Base-by-base conservation (phyloP, 257 asterid species). In the Solanum gracilifrons region DNA sequence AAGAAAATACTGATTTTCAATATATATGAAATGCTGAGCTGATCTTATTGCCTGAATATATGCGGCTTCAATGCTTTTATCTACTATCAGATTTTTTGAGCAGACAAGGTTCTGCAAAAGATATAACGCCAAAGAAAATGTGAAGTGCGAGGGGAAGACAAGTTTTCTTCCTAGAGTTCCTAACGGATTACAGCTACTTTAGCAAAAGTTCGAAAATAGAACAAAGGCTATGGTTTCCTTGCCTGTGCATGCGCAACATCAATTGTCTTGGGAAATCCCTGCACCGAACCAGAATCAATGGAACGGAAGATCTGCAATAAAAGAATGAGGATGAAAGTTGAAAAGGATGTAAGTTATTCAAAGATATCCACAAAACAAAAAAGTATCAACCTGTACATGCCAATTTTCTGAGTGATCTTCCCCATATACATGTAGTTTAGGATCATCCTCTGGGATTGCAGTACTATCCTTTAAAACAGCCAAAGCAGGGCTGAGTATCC, bases 1-100 rank as follows among this genome's bases (percentile, higher is more conserved):
- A 72, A 96, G 96, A 91, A 96, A 96, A 91, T 96, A 96, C 85
- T 96, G 99, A 88, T 96, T 96, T 89, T 95, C 98, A 84, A 96
- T 95, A 69, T 96, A 96, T 91, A 96, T 93, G 87, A 95, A 96
- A 89, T 92, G 96, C 91, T 93, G 95, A 87, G 99, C 99, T 82
- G 99, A 96, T 94, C 99, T 93, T 90, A 96, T 93, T 62, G 99
- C 95, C 92, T 95, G 98, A 90, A 94, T 93, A 86, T 96, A 96
- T 85, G 98, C 99, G 39, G 94, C 93, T 86, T 95, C 98, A 89
- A 96, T 96, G 90, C 98, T 95, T 92, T 90, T 90, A 89, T 96
- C 99, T 75, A 96, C 92, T 90, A 95, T 96, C 85, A 94, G 87
- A 87, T 93, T 87, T 88, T 96, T 96, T 41, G 98, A 89, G 90